Percentiles rank a stretch among this genome's conserved stretches.
phyloP scores from a whole-genome alignment of 2,329 filamentous ascomycete species.

The Rutstroemia sp. region DNA sequence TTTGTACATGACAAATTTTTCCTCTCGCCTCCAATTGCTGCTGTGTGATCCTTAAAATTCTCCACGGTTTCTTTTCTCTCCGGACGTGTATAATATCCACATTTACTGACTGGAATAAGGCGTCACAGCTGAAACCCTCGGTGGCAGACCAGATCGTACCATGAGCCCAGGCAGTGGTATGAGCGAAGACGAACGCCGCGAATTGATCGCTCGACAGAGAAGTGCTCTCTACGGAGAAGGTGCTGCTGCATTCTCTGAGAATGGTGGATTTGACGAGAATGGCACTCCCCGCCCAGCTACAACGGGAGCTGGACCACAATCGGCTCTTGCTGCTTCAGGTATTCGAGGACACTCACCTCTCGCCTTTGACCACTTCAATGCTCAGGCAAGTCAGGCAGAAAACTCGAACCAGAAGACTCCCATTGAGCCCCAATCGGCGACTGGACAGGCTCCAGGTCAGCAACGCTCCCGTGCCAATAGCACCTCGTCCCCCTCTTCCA shows the following conservation, averaged over 20 bases:
- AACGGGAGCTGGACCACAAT: slow-evolving; percentile 54
- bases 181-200: slow-evolving; percentile 93
- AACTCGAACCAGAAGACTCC: slow-evolving; percentile 28
- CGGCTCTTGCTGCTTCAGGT: slow-evolving; percentile 53
- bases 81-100: slow-evolving; percentile 19
- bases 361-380: slow-evolving; percentile 62
- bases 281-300: slow-evolving; percentile 55
- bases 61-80: slow-evolving; percentile 10
- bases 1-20: slow-evolving; percentile 31
- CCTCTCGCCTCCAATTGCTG: slow-evolving; percentile 26
- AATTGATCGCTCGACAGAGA: slow-evolving; percentile 92
- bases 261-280: slow-evolving; percentile 61
- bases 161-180: slow-evolving; percentile 73
- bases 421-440: slow-evolving; percentile 40
- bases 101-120: slow-evolving; percentile 38
- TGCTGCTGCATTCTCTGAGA: slow-evolving; percentile 56
- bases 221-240: slow-evolving; percentile 84
- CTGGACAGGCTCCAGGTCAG: slow-evolving; percentile 28
- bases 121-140: slow-evolving; percentile 57
- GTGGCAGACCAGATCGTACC: slow-evolving; percentile 76
- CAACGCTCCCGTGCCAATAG: slow-evolving; percentile 67
- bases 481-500: slow-evolving; percentile 74
- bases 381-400: slow-evolving; percentile 27
- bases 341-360: slow-evolving; percentile 74
- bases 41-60: slow-evolving; percentile 31